These are phyloP conservation scores for Mentha longifolia DNA, from an alignment of 257 asterid genomes.

Conservation along the genomic window DNA sequence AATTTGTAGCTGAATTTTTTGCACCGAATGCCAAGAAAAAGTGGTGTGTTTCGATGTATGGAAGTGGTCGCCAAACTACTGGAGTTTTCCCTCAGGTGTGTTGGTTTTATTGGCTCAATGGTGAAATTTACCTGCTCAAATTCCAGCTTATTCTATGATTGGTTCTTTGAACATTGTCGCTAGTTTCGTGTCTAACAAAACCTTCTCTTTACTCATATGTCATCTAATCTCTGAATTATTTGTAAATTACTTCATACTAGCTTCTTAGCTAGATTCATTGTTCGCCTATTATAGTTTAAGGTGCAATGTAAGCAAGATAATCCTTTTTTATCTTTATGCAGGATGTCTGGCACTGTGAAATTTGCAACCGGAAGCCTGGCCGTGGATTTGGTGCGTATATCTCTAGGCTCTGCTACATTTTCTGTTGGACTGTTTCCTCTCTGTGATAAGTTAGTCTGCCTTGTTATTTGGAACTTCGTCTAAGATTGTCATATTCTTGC, in stretches of 20 bases:
- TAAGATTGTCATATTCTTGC: slow-evolving; percentile 10
- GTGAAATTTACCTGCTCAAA: slow-evolving; percentile 22
- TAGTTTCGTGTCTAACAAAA: slow-evolving; percentile 3
- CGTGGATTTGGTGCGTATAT: slow-evolving; percentile 88
- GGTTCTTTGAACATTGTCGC: slow-evolving; percentile 13
- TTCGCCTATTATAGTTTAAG: slow-evolving; percentile 22
- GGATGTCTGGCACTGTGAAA: slow-evolving; percentile 98
- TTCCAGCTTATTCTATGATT: slow-evolving; percentile 16
- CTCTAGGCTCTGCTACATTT: slow-evolving; percentile 20
- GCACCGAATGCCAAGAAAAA: slow-evolving; percentile 96
- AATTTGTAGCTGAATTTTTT: slow-evolving; percentile 88
- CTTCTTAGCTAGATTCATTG: background rate
- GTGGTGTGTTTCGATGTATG: slow-evolving; percentile 99
- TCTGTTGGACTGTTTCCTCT: background rate
- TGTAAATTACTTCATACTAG: background rate
- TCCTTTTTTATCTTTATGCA: slow-evolving; percentile 39
- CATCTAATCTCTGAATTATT: slow-evolving; percentile 2
- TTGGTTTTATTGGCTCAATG: slow-evolving; percentile 21
- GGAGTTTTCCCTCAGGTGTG: slow-evolving; percentile 97
- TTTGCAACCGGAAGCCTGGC: slow-evolving; percentile 95
- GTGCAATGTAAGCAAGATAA: background rate
- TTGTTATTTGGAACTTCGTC: background rate
- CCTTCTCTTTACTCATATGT: slow-evolving; percentile 11
- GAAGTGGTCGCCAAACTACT: slow-evolving; percentile 90
- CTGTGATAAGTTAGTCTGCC: slow-evolving; percentile 15